Percentiles rank a stretch among this genome's conserved stretches.
These are phyloP conservation scores for Silene coronaria DNA, from an alignment of 179 eudicot species.

Conservation along the genomic window DNA sequence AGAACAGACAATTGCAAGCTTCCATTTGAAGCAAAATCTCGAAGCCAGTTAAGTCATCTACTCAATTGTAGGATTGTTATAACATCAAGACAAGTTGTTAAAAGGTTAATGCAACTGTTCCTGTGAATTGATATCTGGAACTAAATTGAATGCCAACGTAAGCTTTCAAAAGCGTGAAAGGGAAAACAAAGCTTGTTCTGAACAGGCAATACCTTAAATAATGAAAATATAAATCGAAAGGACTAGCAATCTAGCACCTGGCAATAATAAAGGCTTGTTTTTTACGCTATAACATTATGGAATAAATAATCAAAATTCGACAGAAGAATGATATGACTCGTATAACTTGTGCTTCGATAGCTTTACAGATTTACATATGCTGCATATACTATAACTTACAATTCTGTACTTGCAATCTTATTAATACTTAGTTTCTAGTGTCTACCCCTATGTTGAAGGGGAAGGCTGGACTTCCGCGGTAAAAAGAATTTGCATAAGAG, in stretches of 20 bases:
- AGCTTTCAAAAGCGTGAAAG: too few relatives aligned
- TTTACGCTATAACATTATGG: background rate
- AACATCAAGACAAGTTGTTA: too few relatives aligned
- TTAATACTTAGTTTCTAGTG: slow-evolving; percentile 13
- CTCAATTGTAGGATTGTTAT: too few relatives aligned
- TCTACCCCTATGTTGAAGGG: slow-evolving; percentile 6
- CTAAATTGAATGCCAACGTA: too few relatives aligned
- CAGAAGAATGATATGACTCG: slow-evolving; percentile 11
- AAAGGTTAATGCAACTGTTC: too few relatives aligned
- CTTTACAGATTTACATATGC: slow-evolving; percentile 18
- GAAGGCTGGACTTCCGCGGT: slow-evolving; percentile 10
- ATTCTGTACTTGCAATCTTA: slow-evolving; percentile 23
- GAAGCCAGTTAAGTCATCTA: too few relatives aligned
- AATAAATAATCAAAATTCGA: background rate
- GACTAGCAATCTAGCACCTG: background rate
- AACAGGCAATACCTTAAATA: too few relatives aligned
- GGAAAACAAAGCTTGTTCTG: too few relatives aligned
- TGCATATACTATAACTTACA: slow-evolving; percentile 4
- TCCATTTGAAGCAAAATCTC: too few relatives aligned
- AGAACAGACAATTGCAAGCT: too few relatives aligned
- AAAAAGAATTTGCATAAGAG: slow-evolving; percentile 15
- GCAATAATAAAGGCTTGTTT: background rate
- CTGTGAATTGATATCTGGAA: too few relatives aligned
- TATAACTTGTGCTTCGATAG: slow-evolving; percentile 1
- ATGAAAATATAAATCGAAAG: too few relatives aligned